A percentile compares a stretch with the other conserved stretches of the same genome.
These are phyloP conservation scores for Colletotrichum limetticola DNA, from an alignment of 2,329 filamentous ascomycete species.

Conservation along the genomic window DNA sequence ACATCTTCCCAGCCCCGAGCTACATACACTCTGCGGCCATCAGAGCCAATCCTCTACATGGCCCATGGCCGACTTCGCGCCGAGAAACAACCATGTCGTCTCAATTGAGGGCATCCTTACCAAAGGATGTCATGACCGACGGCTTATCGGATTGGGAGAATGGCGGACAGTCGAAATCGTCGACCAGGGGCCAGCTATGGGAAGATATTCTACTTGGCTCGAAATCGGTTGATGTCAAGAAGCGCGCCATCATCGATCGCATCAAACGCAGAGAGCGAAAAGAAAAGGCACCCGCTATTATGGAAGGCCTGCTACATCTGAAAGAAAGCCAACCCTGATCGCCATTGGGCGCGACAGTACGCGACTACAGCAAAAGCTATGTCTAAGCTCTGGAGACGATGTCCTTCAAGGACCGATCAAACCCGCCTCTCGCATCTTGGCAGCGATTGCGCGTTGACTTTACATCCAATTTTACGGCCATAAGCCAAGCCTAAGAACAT, in stretches of 20 bases:
- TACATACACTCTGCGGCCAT: constrained; percentile 54
- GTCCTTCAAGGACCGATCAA: not conserved
- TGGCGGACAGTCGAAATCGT: constrained; percentile 39
- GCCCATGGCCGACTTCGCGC: constrained; percentile 52
- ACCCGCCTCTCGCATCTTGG: not conserved
- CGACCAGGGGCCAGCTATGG: constrained; percentile 37
- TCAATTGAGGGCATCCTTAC: constrained; percentile 52
- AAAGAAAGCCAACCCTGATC: not conserved
- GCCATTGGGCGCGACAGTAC: not conserved
- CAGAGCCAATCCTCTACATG: constrained; percentile 48
- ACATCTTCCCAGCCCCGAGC: constrained; percentile 50
- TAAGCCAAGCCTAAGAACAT: not conserved
- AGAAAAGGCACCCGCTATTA: constrained; percentile 15
- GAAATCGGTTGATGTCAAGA: constrained; percentile 26
- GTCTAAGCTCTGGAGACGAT: not conserved
- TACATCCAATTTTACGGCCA: not conserved
- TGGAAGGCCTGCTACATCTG: constrained; percentile 32
- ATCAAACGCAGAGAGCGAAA: constrained; percentile 1
- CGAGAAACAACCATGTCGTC: constrained; percentile 45
- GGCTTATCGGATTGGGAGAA: constrained; percentile 58
- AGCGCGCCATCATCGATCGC: constrained; percentile 26
- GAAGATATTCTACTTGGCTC: constrained; percentile 37
- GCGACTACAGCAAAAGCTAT: not conserved
- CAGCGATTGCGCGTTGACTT: not conserved
- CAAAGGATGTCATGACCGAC: constrained; percentile 47